Evolutionary conservation across 2,329 filamentous ascomycete species (phyloP), one percentile per base, ranked within the genome.

Genomic region (Macrophomina tecta): DNA sequence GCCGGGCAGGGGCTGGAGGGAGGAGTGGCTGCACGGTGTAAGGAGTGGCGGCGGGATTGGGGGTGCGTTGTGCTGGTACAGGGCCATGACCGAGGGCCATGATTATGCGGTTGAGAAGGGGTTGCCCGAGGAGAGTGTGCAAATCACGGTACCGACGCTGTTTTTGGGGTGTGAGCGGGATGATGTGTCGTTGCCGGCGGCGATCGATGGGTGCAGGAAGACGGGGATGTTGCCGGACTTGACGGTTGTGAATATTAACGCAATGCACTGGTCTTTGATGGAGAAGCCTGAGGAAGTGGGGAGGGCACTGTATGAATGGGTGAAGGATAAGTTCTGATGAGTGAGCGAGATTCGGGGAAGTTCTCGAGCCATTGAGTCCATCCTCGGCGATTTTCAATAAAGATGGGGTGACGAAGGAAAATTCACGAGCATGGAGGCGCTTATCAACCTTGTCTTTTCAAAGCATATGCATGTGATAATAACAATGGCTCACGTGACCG

Each of bases 31-130:
- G 11, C 68, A 74, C 12, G 72, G 72, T 12, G 76, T 81, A 70
- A 64, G 56, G 5, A 69, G 71, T 9, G 76, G 74, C 28, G 75
- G 79, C 1, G 58, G 58, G 2, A 75, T 80, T 53, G 76, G 73
- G 32, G 74, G 71, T 1, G 75, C 79, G 4, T 70, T 79, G 65
- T 74, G 76, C 67, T 81, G 77, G 72, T 82, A 82, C 67, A 72
- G 74, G 53, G 73, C 74, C 65, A 71, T 69, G 49, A 58, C 53
- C 8, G 34, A 53, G 65, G 69, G 76, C 38, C 42, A 73, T 32
- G 74, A 80, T 53, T 67, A 72, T 32, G 69, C 73, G 36, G 69
- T 69, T 30, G 76, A 76, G 16, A 73, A 71, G 32, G 70, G 71
- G 12, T 32, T 78, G 7, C 72, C 73, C 0, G 52, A 67, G 11